Evolutionary conservation across 2,329 filamentous ascomycete species (phyloP).

Genomic region (Xylariaceae sp.): DNA sequence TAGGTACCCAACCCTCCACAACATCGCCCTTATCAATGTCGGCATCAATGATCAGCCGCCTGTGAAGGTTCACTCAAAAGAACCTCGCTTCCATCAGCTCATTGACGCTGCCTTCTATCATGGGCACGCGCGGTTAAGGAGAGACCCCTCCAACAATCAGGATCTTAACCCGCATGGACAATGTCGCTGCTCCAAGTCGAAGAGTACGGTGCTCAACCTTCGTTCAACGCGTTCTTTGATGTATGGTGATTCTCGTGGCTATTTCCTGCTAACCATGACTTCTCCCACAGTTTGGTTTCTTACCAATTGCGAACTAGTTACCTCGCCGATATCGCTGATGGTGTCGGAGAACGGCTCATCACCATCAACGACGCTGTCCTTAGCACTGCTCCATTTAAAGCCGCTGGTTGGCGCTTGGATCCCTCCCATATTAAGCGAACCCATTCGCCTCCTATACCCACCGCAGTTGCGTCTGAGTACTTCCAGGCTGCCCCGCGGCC

Average conservation of each 20-base stretch:
- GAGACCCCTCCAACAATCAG: neutral
- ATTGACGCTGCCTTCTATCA: neutral
- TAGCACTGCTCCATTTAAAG: slow-evolving; percentile 76
- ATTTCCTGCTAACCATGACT: slow-evolving; percentile 16
- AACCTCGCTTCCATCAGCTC: neutral
- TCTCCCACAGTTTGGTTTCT: slow-evolving; percentile 61
- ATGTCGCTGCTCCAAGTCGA: slow-evolving; percentile 34
- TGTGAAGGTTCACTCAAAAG: neutral
- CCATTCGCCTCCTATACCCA: slow-evolving; percentile 81
- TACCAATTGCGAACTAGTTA: slow-evolving; percentile 80
- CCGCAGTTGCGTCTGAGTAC: slow-evolving; percentile 76
- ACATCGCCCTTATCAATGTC: neutral
- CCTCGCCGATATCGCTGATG: slow-evolving; percentile 74
- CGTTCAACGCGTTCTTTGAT: neutral
- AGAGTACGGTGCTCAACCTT: slow-evolving; percentile 25
- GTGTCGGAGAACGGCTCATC: slow-evolving; percentile 78
- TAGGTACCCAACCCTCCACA: neutral
- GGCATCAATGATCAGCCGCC: neutral
- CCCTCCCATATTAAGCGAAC: slow-evolving; percentile 74
- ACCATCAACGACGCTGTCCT: slow-evolving; percentile 75
- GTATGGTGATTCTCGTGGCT: neutral
- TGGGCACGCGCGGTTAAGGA: slow-evolving; percentile 1
- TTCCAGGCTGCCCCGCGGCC: slow-evolving; percentile 66
- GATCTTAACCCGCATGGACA: slow-evolving; percentile 5
- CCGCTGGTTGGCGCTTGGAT: slow-evolving; percentile 74